Evolutionary conservation across 495 filamentous ascomycete species (phyloP), one percentile per base, ranked within the genome.

Genomic region (Penicillium verhagenii): DNA sequence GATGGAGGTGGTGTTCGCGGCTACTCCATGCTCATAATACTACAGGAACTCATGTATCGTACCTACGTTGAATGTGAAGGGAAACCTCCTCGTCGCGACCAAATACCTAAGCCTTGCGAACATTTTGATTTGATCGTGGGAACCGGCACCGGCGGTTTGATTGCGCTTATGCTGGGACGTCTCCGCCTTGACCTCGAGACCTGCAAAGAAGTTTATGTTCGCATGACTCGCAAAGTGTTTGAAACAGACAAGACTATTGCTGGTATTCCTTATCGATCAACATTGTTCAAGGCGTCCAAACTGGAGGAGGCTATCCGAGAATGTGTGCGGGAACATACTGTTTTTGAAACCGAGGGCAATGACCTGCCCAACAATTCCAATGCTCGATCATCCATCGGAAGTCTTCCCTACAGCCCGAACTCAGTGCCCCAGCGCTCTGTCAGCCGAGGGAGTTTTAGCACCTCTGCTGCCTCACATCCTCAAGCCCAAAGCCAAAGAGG

Each of bases 221-320:
- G 89, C 52, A 89, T 98, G 80, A 98, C 94, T 35, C 85, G 87
- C 59, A 86, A 85, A 65, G 95, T 97, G 0, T 98, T 98, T 58
- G 92, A 96, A 71, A 97, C 94, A 9, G 95, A 98, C 73, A 98
- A 98, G 75, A 97, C 93, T 6, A 84, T 98, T 56, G 90, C 88
- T 16, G 94, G 93, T 13, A 94, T 98, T 50, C 94, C 93, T 0
- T 96, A 94, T 63, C 85, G 89, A 21, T 92, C 89, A 16, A 97
- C 94, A 0, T 68, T 97, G 39, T 97, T 97, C 82, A 98, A 98
- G 74, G 92, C 94, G 6, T 93, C 89, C 7, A 92, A 90, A 64
- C 77, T 98, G 49, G 95, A 97, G 66, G 91, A 97, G 58, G 95
- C 92, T 1, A 97, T 98, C 65, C 83, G 82, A 64, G 87, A 95